Evolutionary conservation across 768 basidiomycete species (phyloP).

Genomic region (Macrolepiota albuminosa): DNA sequence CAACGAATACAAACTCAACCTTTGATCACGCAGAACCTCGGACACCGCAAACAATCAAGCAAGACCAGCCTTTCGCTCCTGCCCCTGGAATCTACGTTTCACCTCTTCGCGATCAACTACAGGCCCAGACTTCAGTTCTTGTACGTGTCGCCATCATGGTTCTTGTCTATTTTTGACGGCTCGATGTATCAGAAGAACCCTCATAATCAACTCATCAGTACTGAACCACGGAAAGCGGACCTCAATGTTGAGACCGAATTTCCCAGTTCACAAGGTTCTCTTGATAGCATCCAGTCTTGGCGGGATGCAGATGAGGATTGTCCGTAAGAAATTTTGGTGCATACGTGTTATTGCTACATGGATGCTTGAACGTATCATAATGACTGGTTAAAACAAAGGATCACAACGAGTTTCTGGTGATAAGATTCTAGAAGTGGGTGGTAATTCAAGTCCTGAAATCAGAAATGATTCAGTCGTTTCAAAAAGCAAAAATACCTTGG

Average conservation of each 20-base stretch:
- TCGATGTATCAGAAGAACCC: background rate
- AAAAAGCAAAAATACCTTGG: background rate
- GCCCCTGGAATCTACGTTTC: slow-evolving; percentile 34
- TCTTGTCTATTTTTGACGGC: background rate
- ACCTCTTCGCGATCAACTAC: slow-evolving; percentile 20
- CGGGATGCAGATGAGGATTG: slow-evolving; percentile 11
- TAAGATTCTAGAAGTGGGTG: background rate
- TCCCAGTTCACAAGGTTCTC: slow-evolving; percentile 21
- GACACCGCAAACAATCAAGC: background rate
- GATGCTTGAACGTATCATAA: background rate
- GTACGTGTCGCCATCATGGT: background rate
- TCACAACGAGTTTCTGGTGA: background rate
- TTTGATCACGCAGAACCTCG: background rate
- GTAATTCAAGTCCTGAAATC: background rate
- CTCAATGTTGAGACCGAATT: background rate
- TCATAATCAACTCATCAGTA: background rate
- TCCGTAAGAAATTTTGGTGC: background rate
- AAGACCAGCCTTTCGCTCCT: slow-evolving; percentile 23
- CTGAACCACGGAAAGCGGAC: background rate
- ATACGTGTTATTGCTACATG: background rate
- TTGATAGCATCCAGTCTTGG: slow-evolving; percentile 39
- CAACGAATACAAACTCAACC: background rate
- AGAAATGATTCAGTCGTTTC: too few relatives aligned
- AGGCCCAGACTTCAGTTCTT: background rate
- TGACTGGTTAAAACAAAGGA: background rate